Evolutionary conservation across 768 basidiomycete genomes (phyloP).

Genomic region (Pisolithus microcarpus): DNA sequence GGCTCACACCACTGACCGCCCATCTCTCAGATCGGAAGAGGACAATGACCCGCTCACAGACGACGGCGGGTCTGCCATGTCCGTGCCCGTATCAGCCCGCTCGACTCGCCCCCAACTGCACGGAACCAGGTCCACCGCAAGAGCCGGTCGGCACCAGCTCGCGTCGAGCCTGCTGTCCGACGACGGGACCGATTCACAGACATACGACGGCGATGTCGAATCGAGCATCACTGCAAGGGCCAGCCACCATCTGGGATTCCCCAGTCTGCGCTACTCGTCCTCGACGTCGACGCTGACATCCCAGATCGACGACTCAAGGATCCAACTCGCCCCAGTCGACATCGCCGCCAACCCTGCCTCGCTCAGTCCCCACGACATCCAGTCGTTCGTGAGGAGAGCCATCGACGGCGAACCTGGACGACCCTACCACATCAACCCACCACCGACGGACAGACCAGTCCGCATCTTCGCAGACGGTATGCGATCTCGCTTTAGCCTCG

Average conservation of each 20-base stretch:
- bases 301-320: conserved; percentile 24
- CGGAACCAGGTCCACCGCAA: conserved; percentile 15
- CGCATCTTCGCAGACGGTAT: conserved; percentile 91
- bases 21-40: conserved; percentile 66
- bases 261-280: conserved; percentile 34
- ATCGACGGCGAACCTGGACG: conserved; percentile 64
- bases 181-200: conserved; percentile 76
- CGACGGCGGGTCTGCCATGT: conserved; percentile 52
- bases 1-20: conserved; percentile 4
- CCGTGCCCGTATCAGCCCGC: conserved; percentile 30
- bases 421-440: conserved; percentile 78
- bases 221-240: conserved; percentile 59
- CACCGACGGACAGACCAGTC: conserved; percentile 72
- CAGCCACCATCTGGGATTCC: conserved; percentile 21
- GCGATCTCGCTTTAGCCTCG: too few species aligned
- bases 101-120: conserved; percentile 23
- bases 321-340: conserved; percentile 1
- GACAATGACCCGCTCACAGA: conserved; percentile 85
- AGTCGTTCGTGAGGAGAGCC: conserved; percentile 64
- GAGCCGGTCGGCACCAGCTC: conserved; percentile 42
- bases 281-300: conserved; percentile 49
- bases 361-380: conserved; percentile 72
- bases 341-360: conserved; percentile 55
- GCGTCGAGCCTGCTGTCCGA: conserved; percentile 53
- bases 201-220: conserved; percentile 87